These are phyloP conservation scores for Leucoagaricus sp. DNA, from an alignment of 1,284 basidiomycete genomes.

Conservation along the genomic window DNA sequence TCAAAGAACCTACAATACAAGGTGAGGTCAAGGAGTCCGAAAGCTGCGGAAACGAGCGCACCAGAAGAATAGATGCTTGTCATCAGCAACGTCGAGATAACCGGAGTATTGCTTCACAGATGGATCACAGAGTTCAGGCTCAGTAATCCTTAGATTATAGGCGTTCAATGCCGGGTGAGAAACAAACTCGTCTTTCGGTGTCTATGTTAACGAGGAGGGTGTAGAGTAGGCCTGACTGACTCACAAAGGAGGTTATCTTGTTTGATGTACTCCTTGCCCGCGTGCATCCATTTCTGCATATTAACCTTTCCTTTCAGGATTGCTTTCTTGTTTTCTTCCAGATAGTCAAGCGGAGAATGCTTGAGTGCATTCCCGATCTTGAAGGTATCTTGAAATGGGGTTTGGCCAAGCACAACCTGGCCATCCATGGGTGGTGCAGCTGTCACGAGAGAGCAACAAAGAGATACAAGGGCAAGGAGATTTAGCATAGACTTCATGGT, in stretches of 20 bases:
- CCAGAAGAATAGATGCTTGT: conserved; percentile 91
- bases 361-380: background rate
- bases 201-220: conserved; percentile 14
- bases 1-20: conserved; percentile 75
- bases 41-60: conserved; percentile 29
- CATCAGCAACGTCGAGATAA: conserved; percentile 85
- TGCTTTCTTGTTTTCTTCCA: conserved; percentile 42
- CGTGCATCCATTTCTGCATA: conserved; percentile 52
- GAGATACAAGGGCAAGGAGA: conserved; percentile 7
- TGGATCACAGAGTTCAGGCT: conserved; percentile 80
- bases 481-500: conserved; percentile 12
- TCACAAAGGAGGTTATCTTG: conserved; percentile 64
- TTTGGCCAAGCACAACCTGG: conserved; percentile 18
- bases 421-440: conserved; percentile 11
- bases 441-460: conserved; percentile 10
- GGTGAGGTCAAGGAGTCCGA: background rate
- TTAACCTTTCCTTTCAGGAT: conserved; percentile 48
- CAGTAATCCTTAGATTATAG: conserved; percentile 72
- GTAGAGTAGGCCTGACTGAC: conserved; percentile 19
- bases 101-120: conserved; percentile 86
- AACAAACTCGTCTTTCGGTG: conserved; percentile 66
- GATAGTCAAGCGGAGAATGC: conserved; percentile 21
- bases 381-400: conserved; percentile 16
- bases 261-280: conserved; percentile 67
- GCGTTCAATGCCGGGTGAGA: conserved; percentile 70